phyloP scores from a whole-genome alignment of 177 flowering plant genomes.

The Telopea speciosissima region DNA sequence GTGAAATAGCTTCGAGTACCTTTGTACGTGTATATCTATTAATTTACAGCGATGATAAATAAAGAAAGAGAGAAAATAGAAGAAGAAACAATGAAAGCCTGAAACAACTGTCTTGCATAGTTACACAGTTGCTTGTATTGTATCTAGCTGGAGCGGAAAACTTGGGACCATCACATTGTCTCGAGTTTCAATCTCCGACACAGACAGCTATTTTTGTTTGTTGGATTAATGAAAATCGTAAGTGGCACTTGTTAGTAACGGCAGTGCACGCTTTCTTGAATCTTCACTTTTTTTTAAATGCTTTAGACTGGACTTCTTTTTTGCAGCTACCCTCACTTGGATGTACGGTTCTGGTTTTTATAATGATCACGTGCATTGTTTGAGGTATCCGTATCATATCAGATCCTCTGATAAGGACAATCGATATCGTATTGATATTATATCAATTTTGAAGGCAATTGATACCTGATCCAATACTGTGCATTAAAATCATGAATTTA shows the following conservation, averaged over 20 bases:
- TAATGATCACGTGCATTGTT: too few species aligned
- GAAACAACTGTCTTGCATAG: background rate
- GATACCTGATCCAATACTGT: too few species aligned
- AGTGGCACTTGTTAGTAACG: background rate
- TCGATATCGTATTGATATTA: too few species aligned
- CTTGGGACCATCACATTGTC: background rate
- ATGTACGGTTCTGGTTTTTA: too few species aligned
- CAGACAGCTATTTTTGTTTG: background rate
- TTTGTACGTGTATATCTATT: background rate
- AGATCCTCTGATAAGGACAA: too few species aligned
- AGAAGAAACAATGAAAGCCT: too few species aligned
- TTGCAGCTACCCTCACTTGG: too few species aligned
- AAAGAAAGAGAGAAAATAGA: background rate
- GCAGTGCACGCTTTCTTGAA: background rate
- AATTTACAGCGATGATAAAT: background rate
- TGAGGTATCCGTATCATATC: too few species aligned
- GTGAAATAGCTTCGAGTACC: background rate
- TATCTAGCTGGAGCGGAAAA: background rate
- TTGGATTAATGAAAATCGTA: background rate
- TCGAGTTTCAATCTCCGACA: background rate
- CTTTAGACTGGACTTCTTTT: too few species aligned
- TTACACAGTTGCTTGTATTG: background rate
- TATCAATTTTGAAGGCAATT: too few species aligned
- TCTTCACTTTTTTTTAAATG: too few species aligned
- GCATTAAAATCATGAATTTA: too few species aligned